Conservation (phyloP, 1,284 basidiomycete genomes). For the Puccinia novopanici region DNA sequence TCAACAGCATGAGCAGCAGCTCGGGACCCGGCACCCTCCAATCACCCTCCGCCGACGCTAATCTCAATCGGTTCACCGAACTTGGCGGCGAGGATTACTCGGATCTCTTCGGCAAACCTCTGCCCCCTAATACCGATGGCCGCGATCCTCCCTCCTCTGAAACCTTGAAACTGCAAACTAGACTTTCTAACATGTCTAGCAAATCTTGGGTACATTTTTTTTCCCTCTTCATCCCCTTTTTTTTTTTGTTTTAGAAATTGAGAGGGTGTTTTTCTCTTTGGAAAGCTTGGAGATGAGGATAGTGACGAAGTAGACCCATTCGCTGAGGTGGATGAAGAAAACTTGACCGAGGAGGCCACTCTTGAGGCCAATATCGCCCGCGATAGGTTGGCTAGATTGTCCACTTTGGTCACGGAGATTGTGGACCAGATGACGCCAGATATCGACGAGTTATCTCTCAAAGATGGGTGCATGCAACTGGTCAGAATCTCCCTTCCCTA, state of each 20-base stretch:
- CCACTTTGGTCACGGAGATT: slow-evolving; percentile 74
- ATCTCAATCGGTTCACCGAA: slow-evolving; percentile 63
- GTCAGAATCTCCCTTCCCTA: slow-evolving; percentile 62
- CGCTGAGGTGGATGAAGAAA: slow-evolving; percentile 68
- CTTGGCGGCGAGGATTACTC: slow-evolving; percentile 55
- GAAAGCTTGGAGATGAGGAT: slow-evolving; percentile 73
- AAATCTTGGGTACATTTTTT: slow-evolving; percentile 72
- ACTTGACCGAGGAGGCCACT: slow-evolving; percentile 58
- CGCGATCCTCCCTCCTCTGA: slow-evolving; percentile 55
- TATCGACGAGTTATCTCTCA: slow-evolving; percentile 74
- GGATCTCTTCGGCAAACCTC: slow-evolving; percentile 54
- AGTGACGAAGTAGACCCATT: slow-evolving; percentile 90
- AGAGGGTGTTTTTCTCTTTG: background rate
- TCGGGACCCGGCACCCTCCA: background rate
- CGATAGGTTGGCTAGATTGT: slow-evolving; percentile 84
- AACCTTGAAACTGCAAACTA: slow-evolving; percentile 74
- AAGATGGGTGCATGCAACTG: slow-evolving; percentile 81
- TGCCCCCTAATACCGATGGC: slow-evolving; percentile 36
- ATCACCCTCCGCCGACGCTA: slow-evolving; percentile 69
- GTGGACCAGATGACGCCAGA: slow-evolving; percentile 82
- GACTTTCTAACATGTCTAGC: slow-evolving; percentile 68
- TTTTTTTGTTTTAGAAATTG: background rate
- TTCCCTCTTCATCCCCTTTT: too few species aligned
- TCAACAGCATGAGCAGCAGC: background rate
- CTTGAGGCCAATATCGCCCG: slow-evolving; percentile 83